Evolutionary conservation across 352 stramenopile species (phyloP).

Genomic region (Pythium guiyangense): DNA sequence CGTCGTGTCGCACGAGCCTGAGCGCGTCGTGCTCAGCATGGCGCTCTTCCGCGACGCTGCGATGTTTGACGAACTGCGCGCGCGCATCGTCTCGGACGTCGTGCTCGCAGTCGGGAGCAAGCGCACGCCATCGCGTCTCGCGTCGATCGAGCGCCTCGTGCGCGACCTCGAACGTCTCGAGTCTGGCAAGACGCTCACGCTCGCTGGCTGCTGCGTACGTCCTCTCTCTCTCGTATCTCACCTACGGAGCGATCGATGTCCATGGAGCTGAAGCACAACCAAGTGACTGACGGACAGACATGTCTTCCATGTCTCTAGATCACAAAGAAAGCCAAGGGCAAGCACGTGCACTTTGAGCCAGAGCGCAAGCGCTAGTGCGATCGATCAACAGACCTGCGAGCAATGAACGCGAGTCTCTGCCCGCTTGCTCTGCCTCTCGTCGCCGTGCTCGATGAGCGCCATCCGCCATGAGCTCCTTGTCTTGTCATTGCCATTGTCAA

Average conservation of each 20-base stretch:
- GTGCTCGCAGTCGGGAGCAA: slow-evolving; percentile 52
- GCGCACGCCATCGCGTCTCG: slow-evolving; percentile 48
- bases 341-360: slow-evolving; percentile 28
- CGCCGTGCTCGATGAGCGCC: too few species aligned
- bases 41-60: slow-evolving; percentile 37
- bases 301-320: too few species aligned
- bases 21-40: slow-evolving; percentile 31
- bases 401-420: too few species aligned
- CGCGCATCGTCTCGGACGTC: slow-evolving; percentile 55
- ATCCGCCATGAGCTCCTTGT: too few species aligned
- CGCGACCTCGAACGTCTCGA: slow-evolving; percentile 38
- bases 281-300: too few species aligned
- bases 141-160: slow-evolving; percentile 41
- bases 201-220: slow-evolving; percentile 63
- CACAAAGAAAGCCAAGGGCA: slow-evolving; percentile 33
- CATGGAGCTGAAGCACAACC: background rate
- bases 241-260: background rate
- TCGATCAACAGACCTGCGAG: too few species aligned
- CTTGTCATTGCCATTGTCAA: background rate
- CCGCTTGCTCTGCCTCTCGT: too few species aligned
- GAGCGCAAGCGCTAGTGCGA: slow-evolving; percentile 25
- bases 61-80: slow-evolving; percentile 64
- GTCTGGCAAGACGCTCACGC: slow-evolving; percentile 61
- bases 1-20: slow-evolving; percentile 14
- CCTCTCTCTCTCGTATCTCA: background rate